A percentile compares a stretch with the other conserved stretches of the same genome.
Evolutionary conservation across 2,329 filamentous ascomycete species (phyloP).

Genomic region (Sclerotinia nivalis): DNA sequence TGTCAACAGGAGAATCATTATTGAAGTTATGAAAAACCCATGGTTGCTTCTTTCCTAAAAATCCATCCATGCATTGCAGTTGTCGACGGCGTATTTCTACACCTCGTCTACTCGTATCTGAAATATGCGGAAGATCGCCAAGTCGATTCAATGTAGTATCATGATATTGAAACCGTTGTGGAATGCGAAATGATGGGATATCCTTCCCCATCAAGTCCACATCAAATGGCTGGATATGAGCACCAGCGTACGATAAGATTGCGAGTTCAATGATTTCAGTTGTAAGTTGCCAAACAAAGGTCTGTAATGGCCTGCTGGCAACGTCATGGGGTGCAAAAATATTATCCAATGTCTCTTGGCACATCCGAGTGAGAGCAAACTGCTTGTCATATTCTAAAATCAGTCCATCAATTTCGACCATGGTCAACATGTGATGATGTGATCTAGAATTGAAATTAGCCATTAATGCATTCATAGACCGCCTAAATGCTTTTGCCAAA

Average conservation of each 20-base stretch:
- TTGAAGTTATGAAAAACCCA: conserved; percentile 6
- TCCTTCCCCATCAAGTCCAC: conserved; percentile 1
- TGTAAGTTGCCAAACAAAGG: conserved; percentile 19
- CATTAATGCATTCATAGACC: background rate
- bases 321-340: background rate
- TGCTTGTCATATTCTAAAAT: background rate
- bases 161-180: background rate
- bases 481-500: background rate
- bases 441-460: background rate
- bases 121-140: background rate
- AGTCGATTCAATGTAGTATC: background rate
- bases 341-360: background rate
- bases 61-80: conserved; percentile 15
- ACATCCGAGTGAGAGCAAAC: background rate
- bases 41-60: conserved; percentile 1
- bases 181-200: conserved; percentile 6
- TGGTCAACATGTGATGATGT: too few species aligned
- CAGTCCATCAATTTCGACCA: background rate
- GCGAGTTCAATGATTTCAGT: conserved; percentile 24
- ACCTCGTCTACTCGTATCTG: too few species aligned
- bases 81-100: background rate
- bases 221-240: conserved; percentile 26
- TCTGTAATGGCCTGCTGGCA: background rate
- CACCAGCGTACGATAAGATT: conserved; percentile 27
- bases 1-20: background rate